These are phyloP conservation scores for Blastobotrys peoriensis DNA, from an alignment of 805 yeast genomes.

Conservation along the genomic window DNA sequence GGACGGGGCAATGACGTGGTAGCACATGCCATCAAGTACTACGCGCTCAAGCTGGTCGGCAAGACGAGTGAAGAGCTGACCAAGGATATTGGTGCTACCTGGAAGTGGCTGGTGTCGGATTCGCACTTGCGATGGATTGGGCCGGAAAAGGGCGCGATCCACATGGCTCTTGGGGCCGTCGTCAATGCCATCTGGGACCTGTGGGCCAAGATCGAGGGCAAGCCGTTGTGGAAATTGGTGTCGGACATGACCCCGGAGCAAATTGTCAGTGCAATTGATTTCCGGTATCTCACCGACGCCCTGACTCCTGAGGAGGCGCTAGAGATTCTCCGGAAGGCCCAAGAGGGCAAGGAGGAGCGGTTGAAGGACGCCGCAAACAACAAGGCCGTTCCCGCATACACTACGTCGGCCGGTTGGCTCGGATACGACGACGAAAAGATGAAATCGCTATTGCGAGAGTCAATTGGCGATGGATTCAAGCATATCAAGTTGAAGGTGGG, in stretches of 20 bases:
- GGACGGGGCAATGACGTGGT: conserved; percentile 37
- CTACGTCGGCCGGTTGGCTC: conserved; percentile 43
- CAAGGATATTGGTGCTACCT: conserved; percentile 36
- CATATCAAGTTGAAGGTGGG: conserved; percentile 40
- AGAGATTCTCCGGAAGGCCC: conserved; percentile 28
- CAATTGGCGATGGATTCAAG: conserved; percentile 35
- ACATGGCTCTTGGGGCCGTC: conserved; percentile 37
- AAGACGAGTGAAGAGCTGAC: conserved; percentile 30
- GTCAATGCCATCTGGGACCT: conserved; percentile 41
- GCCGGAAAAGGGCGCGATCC: conserved; percentile 40
- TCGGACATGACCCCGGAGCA: conserved; percentile 40
- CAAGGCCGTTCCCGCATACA: conserved; percentile 39
- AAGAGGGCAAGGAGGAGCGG: conserved; percentile 30
- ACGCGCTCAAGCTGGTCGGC: conserved; percentile 35
- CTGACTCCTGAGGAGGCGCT: conserved; percentile 39
- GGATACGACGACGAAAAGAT: conserved; percentile 39
- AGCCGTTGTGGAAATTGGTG: conserved; percentile 40
- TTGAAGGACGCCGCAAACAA: conserved; percentile 30
- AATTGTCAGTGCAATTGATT: conserved; percentile 37
- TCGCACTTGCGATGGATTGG: conserved; percentile 41
- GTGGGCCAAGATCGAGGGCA: conserved; percentile 35
- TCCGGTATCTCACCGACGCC: conserved; percentile 39
- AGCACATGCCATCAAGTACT: conserved; percentile 32
- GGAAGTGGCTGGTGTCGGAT: conserved; percentile 37
- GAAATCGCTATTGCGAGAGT: conserved; percentile 30